Evolutionary conservation across 129 eudicot genomes (phyloP).

Genomic region (Artemisia tridentata): DNA sequence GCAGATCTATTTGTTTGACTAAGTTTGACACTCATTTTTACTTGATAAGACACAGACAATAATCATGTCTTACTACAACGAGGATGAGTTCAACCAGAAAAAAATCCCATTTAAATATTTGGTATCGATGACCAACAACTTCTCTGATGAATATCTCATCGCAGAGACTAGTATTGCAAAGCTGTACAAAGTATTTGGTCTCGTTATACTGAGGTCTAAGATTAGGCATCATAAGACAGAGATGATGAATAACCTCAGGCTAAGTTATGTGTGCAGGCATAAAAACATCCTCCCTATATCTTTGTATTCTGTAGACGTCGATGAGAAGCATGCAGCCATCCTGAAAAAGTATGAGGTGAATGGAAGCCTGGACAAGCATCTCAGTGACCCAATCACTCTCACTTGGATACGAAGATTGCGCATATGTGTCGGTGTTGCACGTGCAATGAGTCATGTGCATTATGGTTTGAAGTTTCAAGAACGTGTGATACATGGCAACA

Average conservation of each 20-base stretch:
- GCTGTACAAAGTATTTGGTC: no score
- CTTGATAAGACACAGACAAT: no score
- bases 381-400: neutral
- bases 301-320: rapidly evolving
- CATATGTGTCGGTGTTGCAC: constrained; percentile 18
- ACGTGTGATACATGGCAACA: constrained; percentile 12
- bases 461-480: neutral
- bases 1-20: no score
- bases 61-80: no score
- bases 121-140: no score
- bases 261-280: neutral
- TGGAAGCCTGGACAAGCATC: neutral
- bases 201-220: neutral
- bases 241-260: neutral
- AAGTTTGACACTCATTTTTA: no score
- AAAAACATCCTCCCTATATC: neutral
- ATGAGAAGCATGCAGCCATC: neutral
- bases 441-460: constrained; percentile 4
- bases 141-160: no score
- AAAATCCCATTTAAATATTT: no score
- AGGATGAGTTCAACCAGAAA: no score
- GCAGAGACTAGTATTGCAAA: no score
- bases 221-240: neutral
- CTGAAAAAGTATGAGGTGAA: neutral
- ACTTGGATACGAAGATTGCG: neutral